These are phyloP conservation scores for Amoebophrya sp. DNA, from an alignment of 169 alveolate genomes.

Conservation along the genomic window DNA sequence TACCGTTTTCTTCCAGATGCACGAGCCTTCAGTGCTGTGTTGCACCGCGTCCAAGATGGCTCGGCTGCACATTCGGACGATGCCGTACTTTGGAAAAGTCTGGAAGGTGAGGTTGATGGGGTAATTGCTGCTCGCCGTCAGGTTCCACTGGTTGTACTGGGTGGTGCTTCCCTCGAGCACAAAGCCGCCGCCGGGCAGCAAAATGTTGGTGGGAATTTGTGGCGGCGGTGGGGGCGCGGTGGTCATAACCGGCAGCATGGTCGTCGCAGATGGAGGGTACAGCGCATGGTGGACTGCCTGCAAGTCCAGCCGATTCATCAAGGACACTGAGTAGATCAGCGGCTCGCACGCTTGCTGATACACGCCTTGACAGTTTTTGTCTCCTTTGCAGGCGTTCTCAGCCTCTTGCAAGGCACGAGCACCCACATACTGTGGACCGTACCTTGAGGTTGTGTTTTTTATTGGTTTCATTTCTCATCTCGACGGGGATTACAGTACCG, in stretches of 20 bases:
- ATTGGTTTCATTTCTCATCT: too few relatives aligned
- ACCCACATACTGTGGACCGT: background rate
- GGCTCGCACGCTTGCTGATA: constrained; percentile 11
- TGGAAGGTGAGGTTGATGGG: background rate
- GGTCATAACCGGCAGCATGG: background rate
- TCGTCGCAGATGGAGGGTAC: background rate
- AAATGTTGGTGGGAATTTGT: background rate
- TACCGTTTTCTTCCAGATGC: background rate
- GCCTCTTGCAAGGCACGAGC: constrained; percentile 8
- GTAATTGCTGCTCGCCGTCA: background rate
- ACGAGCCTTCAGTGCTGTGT: background rate
- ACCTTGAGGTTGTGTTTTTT: background rate
- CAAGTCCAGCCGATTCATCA: background rate
- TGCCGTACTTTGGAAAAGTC: background rate
- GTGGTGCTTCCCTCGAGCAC: background rate
- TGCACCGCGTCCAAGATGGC: background rate
- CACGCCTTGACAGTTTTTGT: background rate
- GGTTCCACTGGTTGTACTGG: background rate
- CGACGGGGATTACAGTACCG: too few relatives aligned
- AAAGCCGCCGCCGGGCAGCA: background rate
- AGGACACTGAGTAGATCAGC: background rate
- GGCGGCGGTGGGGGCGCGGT: background rate
- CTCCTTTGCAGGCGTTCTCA: constrained; percentile 1
- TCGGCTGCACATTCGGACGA: constrained; percentile 2
- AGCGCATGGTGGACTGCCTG: background rate